Evolutionary conservation across 1,284 basidiomycete genomes (phyloP).

Genomic region (Tremellales sp.): DNA sequence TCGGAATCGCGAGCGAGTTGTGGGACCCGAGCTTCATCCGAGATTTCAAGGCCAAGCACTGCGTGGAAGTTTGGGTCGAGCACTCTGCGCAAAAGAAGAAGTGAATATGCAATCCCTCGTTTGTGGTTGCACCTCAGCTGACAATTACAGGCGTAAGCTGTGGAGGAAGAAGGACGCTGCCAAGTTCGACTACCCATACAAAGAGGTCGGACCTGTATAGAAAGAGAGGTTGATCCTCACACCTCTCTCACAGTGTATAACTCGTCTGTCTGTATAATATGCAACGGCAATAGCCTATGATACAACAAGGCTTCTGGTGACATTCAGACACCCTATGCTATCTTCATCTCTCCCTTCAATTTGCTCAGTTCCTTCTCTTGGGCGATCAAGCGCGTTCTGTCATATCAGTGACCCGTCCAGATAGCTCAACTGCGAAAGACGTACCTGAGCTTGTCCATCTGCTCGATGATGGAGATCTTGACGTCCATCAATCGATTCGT

Average conservation of each 20-base stretch:
- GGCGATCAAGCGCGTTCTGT: conserved; percentile 55
- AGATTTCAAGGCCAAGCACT: conserved; percentile 81
- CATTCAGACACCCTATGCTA: not conserved
- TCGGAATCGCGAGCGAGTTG: conserved; percentile 92
- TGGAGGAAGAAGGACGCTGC: conserved; percentile 78
- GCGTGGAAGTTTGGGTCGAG: conserved; percentile 80
- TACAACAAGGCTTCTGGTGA: not conserved
- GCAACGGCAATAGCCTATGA: not conserved
- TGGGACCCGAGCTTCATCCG: conserved; percentile 98
- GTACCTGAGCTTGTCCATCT: conserved; percentile 49
- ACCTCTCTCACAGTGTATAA: too few relatives aligned
- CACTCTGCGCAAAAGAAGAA: conserved; percentile 80
- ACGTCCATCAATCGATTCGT: conserved; percentile 73
- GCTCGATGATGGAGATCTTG: conserved; percentile 57
- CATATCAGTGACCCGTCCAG: not conserved
- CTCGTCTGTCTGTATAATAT: not conserved
- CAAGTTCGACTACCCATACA: conserved; percentile 81
- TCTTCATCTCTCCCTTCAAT: conserved; percentile 33
- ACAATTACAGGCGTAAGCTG: conserved; percentile 67
- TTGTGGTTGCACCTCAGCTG: conserved; percentile 5
- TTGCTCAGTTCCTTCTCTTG: conserved; percentile 40
- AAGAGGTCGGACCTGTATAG: conserved; percentile 52
- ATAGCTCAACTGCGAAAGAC: conserved; percentile 7
- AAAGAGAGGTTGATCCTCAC: not conserved
- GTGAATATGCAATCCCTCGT: conserved; percentile 57